phyloP scores from a whole-genome alignment of 345 rosid genomes.

The Pistacia integerrima region DNA sequence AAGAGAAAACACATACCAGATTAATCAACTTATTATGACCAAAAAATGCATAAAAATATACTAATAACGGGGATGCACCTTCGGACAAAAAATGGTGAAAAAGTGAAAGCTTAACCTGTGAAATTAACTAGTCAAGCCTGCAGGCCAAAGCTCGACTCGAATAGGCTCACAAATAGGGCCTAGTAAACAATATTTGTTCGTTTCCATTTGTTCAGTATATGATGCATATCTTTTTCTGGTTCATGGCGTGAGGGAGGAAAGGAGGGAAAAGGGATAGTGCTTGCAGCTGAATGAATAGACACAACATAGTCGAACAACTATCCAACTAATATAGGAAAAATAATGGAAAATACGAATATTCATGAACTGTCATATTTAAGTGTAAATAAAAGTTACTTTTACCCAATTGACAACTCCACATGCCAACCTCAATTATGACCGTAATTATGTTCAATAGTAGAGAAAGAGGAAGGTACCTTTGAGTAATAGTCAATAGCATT shows the following conservation, averaged over 20 bases:
- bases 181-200: background rate
- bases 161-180: background rate
- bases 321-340: too few species aligned
- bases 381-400: background rate
- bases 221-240: background rate
- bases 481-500: constrained; percentile 85
- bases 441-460: background rate
- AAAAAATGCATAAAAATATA: background rate
- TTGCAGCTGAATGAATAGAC: background rate
- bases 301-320: too few species aligned
- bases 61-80: background rate
- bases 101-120: background rate
- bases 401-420: background rate
- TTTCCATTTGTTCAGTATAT: background rate
- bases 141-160: background rate
- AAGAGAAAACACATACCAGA: background rate
- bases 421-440: background rate
- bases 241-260: background rate
- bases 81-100: background rate
- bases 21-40: background rate
- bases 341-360: too few species aligned
- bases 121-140: background rate
- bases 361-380: background rate
- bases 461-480: constrained; percentile 45
- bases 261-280: background rate